phyloP scores from a whole-genome alignment of 2,329 filamentous ascomycete genomes.

The Fusarium scirpi region DNA sequence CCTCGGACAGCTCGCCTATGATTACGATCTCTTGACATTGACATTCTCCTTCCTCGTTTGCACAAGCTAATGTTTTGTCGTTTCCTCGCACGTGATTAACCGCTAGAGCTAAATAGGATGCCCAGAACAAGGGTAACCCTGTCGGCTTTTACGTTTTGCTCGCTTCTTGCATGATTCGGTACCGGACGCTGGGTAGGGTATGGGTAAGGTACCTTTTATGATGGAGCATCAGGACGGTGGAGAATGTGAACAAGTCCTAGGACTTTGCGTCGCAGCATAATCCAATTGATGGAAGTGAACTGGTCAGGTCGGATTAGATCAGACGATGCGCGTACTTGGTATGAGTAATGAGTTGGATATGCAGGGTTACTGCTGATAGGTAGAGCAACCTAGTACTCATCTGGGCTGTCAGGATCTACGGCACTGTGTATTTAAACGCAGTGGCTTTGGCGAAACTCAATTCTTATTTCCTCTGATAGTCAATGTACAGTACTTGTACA shows the following conservation, averaged over 20 bases:
- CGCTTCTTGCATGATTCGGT: constrained; percentile 37
- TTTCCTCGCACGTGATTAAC: constrained; percentile 37
- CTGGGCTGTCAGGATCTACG: constrained; percentile 1
- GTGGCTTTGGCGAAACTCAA: constrained; percentile 20
- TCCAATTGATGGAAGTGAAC: not conserved
- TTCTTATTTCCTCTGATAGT: constrained; percentile 10
- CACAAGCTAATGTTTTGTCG: constrained; percentile 27
- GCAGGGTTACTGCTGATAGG: not conserved
- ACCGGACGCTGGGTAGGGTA: constrained; percentile 30
- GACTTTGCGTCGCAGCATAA: constrained; percentile 18
- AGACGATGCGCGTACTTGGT: constrained; percentile 3
- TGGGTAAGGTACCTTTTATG: constrained; percentile 29
- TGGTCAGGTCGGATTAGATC: constrained; percentile 2
- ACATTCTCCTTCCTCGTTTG: constrained; percentile 36
- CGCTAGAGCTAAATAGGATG: constrained; percentile 26
- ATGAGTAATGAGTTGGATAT: not conserved
- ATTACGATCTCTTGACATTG: constrained; percentile 5
- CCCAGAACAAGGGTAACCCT: constrained; percentile 26
- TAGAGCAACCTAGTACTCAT: not conserved
- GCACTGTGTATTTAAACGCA: not conserved
- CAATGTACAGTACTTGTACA: constrained; percentile 7
- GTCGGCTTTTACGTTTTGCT: constrained; percentile 38
- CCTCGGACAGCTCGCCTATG: constrained; percentile 8
- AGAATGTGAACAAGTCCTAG: constrained; percentile 12
- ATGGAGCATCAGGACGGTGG: constrained; percentile 19